Conservation (phyloP, 1,284 basidiomycete species). For the Malassezia furfur region DNA sequence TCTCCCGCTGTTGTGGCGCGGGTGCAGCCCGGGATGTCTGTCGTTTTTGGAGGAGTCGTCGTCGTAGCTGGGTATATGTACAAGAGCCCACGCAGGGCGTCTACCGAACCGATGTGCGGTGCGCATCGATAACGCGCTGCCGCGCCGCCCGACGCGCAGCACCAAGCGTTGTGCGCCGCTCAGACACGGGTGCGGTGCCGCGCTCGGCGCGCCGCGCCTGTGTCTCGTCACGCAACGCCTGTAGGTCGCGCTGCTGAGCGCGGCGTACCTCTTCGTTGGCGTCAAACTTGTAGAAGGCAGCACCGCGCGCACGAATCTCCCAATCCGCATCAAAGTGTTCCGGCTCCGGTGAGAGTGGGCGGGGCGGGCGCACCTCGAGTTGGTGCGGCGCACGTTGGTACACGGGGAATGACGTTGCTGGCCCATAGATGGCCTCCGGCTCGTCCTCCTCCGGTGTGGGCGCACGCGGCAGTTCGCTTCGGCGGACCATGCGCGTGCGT, state of each 20-base stretch:
- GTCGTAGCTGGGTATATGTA: not conserved
- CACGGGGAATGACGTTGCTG: slow-evolving; percentile 61
- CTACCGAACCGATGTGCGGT: not conserved
- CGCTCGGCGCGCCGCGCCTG: slow-evolving; percentile 55
- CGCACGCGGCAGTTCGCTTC: slow-evolving; percentile 62
- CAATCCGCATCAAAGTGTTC: slow-evolving; percentile 68
- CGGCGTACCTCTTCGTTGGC: slow-evolving; percentile 64
- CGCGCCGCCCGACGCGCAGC: slow-evolving; percentile 9
- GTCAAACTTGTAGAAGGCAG: slow-evolving; percentile 80
- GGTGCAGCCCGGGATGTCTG: slow-evolving; percentile 14
- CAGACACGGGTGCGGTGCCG: not conserved
- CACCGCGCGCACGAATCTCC: slow-evolving; percentile 77
- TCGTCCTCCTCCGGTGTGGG: not conserved
- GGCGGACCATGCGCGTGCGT: slow-evolving; percentile 58
- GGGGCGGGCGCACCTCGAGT: not conserved
- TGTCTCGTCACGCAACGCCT: slow-evolving; percentile 62
- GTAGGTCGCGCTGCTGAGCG: slow-evolving; percentile 69
- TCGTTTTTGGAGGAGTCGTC: slow-evolving; percentile 3
- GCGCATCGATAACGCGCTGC: slow-evolving; percentile 3
- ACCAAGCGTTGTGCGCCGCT: slow-evolving; percentile 1
- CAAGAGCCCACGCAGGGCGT: not conserved
- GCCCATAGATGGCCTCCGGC: slow-evolving; percentile 31
- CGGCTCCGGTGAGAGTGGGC: not conserved
- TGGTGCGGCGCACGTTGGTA: slow-evolving; percentile 53
- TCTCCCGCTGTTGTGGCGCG: slow-evolving; percentile 19